Conservation (phyloP, 2,329 filamentous ascomycete species). For the Xylariaceae sp. region DNA sequence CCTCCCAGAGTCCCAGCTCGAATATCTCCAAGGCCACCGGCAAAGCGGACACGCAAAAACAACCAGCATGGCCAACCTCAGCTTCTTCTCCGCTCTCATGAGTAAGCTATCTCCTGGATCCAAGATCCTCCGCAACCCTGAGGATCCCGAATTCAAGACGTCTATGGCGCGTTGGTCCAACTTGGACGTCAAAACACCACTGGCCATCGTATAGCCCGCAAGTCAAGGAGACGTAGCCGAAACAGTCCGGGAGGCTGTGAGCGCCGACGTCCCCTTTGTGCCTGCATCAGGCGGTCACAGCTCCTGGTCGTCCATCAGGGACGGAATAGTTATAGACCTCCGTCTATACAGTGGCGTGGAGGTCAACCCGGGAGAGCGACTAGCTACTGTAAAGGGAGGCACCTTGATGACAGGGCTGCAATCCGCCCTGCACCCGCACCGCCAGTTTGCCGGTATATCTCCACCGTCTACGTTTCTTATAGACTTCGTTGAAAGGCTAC, state of each 20-base stretch:
- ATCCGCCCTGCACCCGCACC: neutral
- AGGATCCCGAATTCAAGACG: neutral
- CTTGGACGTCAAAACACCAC: neutral
- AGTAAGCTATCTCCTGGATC: neutral
- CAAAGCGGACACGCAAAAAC: too few species aligned
- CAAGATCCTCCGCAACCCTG: neutral
- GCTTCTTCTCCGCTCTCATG: neutral
- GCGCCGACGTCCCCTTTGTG: neutral
- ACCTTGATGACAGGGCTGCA: neutral
- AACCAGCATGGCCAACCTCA: neutral
- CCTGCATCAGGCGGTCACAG: neutral
- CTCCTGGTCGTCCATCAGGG: neutral
- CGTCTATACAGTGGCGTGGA: neutral
- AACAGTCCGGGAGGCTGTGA: neutral
- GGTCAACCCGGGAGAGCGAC: neutral
- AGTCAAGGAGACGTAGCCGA: neutral
- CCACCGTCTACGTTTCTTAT: too few species aligned
- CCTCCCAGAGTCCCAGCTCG: too few species aligned
- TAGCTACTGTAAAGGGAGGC: neutral
- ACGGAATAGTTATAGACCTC: neutral
- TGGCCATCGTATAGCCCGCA: neutral
- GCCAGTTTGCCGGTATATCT: neutral
- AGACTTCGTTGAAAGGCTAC: too few species aligned
- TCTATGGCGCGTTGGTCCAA: neutral
- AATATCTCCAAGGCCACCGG: too few species aligned